A percentile compares a stretch with the other conserved stretches of the same genome.
phyloP scores from a whole-genome alignment of 192 early-diverging fungal genomes.

The Oehlia diaphana region DNA sequence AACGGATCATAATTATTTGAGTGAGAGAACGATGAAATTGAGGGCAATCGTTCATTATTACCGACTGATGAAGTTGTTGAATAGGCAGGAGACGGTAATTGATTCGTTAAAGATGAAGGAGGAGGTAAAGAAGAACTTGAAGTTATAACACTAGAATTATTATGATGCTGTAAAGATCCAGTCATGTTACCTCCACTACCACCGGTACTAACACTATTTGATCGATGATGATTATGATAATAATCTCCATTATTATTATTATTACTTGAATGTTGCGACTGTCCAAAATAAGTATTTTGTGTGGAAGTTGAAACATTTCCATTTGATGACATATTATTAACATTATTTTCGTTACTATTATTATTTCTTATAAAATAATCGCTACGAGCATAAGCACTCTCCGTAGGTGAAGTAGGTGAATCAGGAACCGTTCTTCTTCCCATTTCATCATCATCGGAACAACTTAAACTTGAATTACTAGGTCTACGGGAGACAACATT shows the following conservation, averaged over 20 bases:
- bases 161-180: not conserved
- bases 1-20: not conserved
- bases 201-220: not conserved
- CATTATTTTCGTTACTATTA: not conserved
- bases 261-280: not conserved
- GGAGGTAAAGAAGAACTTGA: constrained; percentile 1
- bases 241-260: not conserved
- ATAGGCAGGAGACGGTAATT: not conserved
- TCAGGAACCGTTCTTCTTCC: not conserved
- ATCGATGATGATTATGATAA: not conserved
- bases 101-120: not conserved
- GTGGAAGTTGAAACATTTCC: not conserved
- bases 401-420: constrained; percentile 17
- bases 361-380: constrained; percentile 12
- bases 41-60: not conserved
- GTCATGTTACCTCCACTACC: not conserved
- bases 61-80: not conserved
- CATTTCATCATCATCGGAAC: constrained; percentile 12
- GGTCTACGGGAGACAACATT: not conserved
- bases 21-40: not conserved
- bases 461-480: constrained; percentile 20
- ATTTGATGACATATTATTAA: not conserved
- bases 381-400: not conserved
- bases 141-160: not conserved
- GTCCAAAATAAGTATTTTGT: not conserved